Conservation (phyloP, 208 protist genomes). For the Acanthamoeba lenticulata region DNA sequence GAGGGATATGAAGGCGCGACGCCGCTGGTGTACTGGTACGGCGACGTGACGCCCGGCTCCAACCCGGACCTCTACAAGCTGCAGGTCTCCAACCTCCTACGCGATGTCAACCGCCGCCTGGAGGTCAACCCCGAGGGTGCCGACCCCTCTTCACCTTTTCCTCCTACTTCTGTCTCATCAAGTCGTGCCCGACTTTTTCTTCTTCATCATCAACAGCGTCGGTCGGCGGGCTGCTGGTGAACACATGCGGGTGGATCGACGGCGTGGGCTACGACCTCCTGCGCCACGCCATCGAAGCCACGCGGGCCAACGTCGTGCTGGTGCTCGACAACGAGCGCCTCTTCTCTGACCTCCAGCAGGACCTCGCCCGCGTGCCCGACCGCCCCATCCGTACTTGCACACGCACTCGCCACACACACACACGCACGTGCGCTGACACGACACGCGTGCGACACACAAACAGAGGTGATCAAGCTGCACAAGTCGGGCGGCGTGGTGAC, state of each 20-base stretch:
- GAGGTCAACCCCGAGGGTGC: slow-evolving; percentile 8
- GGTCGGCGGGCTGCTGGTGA: slow-evolving; percentile 73
- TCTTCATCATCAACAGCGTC: neutral
- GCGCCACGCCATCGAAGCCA: slow-evolving; percentile 47
- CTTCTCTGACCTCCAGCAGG: slow-evolving; percentile 69
- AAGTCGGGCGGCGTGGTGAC: slow-evolving; percentile 79
- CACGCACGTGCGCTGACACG: no score
- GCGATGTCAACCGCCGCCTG: slow-evolving; percentile 65
- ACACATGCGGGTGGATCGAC: slow-evolving; percentile 82
- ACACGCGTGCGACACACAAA: neutral
- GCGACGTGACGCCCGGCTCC: slow-evolving; percentile 51
- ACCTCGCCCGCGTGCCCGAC: slow-evolving; percentile 3
- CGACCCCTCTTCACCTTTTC: neutral
- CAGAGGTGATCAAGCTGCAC: slow-evolving; percentile 75
- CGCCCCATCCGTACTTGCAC: neutral
- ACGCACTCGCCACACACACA: neutral
- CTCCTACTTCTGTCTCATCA: no score
- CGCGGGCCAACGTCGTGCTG: neutral
- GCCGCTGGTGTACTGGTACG: slow-evolving; percentile 78
- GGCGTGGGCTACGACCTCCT: slow-evolving; percentile 78
- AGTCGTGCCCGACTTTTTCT: no score
- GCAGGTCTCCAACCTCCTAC: slow-evolving; percentile 55
- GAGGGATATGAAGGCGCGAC: slow-evolving; percentile 22
- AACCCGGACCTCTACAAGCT: slow-evolving; percentile 76
- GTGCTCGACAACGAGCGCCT: slow-evolving; percentile 77